These are phyloP conservation scores for Ballota nigra DNA, from an alignment of 257 asterid genomes.

Conservation along the genomic window DNA sequence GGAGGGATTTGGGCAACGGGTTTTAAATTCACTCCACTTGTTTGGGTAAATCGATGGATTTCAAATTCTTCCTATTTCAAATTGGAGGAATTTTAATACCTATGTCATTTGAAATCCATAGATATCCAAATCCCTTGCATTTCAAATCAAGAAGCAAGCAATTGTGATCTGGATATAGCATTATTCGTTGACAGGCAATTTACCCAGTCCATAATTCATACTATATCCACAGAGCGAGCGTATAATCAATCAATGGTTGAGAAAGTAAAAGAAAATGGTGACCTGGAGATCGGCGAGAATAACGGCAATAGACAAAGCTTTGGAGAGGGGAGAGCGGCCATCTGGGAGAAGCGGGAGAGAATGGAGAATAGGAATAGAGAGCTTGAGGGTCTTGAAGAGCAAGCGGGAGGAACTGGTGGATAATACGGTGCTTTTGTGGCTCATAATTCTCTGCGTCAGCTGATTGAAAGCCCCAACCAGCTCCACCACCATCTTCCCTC, in stretches of 20 bases:
- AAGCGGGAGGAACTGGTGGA: conserved; percentile 65
- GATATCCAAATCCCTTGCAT: too few relatives aligned
- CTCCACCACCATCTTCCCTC: conserved; percentile 94
- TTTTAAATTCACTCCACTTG: too few relatives aligned
- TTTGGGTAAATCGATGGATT: too few relatives aligned
- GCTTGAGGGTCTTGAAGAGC: conserved; percentile 76
- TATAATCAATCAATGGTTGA: too few relatives aligned
- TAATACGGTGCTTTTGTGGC: conserved; percentile 27
- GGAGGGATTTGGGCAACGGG: too few relatives aligned
- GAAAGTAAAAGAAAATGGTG: too few relatives aligned
- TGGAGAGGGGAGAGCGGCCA: conserved; percentile 77
- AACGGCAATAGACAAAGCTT: conserved; percentile 72
- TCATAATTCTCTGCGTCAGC: conserved; percentile 70
- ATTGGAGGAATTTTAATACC: too few relatives aligned
- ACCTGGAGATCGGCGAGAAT: conserved; percentile 94
- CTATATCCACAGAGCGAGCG: too few relatives aligned
- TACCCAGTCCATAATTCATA: not conserved
- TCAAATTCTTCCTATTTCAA: too few relatives aligned
- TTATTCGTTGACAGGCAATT: not conserved
- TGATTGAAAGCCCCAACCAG: conserved; percentile 88
- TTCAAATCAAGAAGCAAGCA: not conserved
- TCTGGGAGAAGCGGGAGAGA: conserved; percentile 59
- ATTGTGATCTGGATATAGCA: not conserved
- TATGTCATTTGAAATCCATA: too few relatives aligned
- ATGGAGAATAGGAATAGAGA: conserved; percentile 76